Conservation (phyloP, 1,284 basidiomycete genomes). For the Cutaneotrichosporon dermatis region DNA sequence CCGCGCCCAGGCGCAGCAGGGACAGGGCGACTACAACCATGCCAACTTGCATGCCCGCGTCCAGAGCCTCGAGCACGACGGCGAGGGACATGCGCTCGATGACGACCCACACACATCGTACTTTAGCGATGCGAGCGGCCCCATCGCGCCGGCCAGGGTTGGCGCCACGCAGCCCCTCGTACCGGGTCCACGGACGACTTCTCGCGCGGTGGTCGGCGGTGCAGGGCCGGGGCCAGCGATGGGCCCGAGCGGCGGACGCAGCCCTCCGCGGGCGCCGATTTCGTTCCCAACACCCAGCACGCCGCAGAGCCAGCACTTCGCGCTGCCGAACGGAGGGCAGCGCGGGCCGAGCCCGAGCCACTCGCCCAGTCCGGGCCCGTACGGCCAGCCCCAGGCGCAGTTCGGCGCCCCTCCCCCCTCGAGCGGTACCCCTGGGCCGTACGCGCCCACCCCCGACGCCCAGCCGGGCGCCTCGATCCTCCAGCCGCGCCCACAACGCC, state of each 20-base stretch:
- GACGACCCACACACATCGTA: not conserved
- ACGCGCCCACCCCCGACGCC: not conserved
- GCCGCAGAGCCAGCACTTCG: too few species aligned
- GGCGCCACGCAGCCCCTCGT: not conserved
- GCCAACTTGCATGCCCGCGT: conserved; percentile 8
- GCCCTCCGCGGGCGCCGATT: too few species aligned
- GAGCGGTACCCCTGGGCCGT: not conserved
- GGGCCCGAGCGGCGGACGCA: too few species aligned
- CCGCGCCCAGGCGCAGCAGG: not conserved
- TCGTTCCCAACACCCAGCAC: too few species aligned
- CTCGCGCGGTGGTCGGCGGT: too few species aligned
- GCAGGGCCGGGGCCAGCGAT: too few species aligned
- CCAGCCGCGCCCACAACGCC: not conserved
- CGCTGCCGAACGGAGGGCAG: too few species aligned
- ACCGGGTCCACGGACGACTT: not conserved
- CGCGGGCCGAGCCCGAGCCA: too few species aligned
- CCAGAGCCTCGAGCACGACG: not conserved
- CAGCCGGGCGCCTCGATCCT: not conserved
- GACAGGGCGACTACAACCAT: not conserved
- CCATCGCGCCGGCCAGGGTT: not conserved
- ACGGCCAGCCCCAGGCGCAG: not conserved
- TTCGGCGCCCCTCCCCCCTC: not conserved
- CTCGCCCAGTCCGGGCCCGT: too few species aligned
- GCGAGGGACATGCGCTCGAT: not conserved
- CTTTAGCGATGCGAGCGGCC: not conserved